These are phyloP conservation scores for Athelia sp. DNA, from an alignment of 1,284 basidiomycete genomes.

Conservation along the genomic window DNA sequence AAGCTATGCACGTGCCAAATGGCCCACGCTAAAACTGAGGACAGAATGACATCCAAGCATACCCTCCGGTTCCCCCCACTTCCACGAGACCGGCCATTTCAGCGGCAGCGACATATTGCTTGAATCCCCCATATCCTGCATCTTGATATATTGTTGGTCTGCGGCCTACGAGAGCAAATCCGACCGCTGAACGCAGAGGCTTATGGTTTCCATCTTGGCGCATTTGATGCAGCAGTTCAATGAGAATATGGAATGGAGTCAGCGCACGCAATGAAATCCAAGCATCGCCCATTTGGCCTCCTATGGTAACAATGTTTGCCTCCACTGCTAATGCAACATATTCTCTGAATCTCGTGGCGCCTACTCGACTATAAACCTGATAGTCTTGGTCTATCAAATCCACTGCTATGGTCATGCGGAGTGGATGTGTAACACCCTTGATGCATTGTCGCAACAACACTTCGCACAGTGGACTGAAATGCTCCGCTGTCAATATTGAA, in stretches of 20 bases:
- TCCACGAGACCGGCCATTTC: conserved; percentile 16
- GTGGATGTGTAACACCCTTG: neutral
- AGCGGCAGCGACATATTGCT: conserved; percentile 20
- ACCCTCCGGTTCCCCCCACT: conserved; percentile 17
- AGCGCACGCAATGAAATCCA: neutral
- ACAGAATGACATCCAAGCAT: conserved; percentile 19
- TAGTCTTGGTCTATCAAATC: neutral
- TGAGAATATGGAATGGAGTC: neutral
- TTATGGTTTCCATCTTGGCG: neutral
- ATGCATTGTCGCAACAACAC: neutral
- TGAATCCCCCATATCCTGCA: conserved; percentile 12
- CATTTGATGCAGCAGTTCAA: neutral
- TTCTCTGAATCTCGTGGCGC: neutral
- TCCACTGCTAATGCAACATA: neutral
- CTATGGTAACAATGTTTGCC: neutral
- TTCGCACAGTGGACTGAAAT: neutral
- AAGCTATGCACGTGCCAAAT: neutral
- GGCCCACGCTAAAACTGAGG: neutral
- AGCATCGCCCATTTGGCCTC: neutral
- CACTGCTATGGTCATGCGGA: neutral
- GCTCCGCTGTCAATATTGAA: neutral
- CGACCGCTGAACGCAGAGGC: neutral
- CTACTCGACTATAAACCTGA: neutral
- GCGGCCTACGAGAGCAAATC: neutral
- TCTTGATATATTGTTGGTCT: neutral